These are phyloP conservation scores for Candida maris DNA, from an alignment of 805 yeast genomes.

Conservation along the genomic window DNA sequence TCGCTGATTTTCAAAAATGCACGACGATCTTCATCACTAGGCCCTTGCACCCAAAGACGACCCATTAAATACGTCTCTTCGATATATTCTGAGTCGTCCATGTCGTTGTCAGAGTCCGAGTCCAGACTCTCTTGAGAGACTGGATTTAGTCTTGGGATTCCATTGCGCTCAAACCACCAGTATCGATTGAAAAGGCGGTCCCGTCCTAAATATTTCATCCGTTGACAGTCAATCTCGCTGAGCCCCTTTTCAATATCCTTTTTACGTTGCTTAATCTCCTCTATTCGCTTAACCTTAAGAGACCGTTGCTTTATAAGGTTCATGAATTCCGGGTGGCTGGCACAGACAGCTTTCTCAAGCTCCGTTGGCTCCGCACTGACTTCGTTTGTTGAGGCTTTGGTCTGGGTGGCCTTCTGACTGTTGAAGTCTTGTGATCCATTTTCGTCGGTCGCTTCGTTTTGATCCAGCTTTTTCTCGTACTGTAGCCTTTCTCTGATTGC, in stretches of 20 bases:
- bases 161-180: constrained; percentile 94
- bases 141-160: constrained; percentile 50
- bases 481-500: constrained; percentile 20
- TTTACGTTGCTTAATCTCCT: constrained; percentile 46
- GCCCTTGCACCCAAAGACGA: constrained; percentile 72
- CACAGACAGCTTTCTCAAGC: constrained; percentile 37
- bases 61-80: constrained; percentile 49
- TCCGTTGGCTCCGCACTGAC: constrained; percentile 30
- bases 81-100: constrained; percentile 39
- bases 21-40: constrained; percentile 45
- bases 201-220: constrained; percentile 72
- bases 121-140: constrained; percentile 28
- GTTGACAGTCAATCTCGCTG: constrained; percentile 68
- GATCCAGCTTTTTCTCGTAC: constrained; percentile 21
- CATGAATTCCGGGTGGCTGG: constrained; percentile 40
- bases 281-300: constrained; percentile 37
- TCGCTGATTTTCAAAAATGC: constrained; percentile 24
- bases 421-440: constrained; percentile 17
- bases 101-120: constrained; percentile 36
- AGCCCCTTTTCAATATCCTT: constrained; percentile 57
- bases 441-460: constrained; percentile 16
- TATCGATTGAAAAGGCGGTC: constrained; percentile 84
- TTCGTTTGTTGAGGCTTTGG: constrained; percentile 24
- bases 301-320: constrained; percentile 43
- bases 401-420: constrained; percentile 10